Percentiles rank a stretch among this genome's conserved stretches.
These are phyloP conservation scores for Primulina huaijiensis DNA, from an alignment of 257 asterid species.

Conservation along the genomic window DNA sequence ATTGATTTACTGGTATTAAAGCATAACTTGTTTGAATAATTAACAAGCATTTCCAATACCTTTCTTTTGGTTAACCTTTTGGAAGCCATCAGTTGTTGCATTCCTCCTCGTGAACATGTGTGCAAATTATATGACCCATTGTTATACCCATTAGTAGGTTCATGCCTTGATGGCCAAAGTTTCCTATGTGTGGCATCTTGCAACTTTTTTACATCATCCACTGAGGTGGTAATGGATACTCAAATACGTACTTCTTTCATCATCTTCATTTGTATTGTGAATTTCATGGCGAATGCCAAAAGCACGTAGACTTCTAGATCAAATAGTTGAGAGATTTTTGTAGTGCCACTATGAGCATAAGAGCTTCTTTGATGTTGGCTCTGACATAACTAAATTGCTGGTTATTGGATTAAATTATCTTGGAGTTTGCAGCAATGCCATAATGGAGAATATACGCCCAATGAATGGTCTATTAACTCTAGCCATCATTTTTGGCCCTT, in stretches of 20 bases:
- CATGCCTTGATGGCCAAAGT: too few species aligned
- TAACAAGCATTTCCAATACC: not conserved
- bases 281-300: not conserved
- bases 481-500: not conserved
- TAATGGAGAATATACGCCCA: not conserved
- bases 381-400: not conserved
- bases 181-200: not conserved
- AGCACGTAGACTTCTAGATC: not conserved
- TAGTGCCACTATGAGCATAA: not conserved
- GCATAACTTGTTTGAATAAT: not conserved
- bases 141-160: too few species aligned
- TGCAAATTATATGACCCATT: too few species aligned
- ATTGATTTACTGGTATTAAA: not conserved
- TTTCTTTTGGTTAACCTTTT: not conserved
- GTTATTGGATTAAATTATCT: not conserved
- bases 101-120: not conserved
- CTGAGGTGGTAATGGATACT: not conserved
- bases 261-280: not conserved
- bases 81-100: not conserved
- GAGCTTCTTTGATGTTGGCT: not conserved
- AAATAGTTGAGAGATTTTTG: not conserved
- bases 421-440: not conserved
- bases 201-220: not conserved
- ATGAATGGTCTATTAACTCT: too few species aligned
- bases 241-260: not conserved